Evolutionary conservation across 345 rosid genomes (phyloP).

Genomic region (Linum tenue): DNA sequence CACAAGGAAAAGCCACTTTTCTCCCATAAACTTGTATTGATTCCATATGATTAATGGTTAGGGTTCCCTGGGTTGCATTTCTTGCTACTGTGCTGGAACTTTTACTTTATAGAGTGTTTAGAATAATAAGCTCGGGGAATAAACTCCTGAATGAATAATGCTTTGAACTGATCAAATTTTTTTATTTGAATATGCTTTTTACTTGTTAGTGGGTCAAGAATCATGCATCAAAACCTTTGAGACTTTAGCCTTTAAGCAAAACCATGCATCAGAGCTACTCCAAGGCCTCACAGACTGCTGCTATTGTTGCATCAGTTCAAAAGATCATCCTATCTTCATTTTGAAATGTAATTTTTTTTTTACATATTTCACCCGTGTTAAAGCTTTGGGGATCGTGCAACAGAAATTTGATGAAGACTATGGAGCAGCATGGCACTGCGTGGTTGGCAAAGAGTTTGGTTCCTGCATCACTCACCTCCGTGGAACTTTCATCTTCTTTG

Average conservation of each 20-base stretch:
- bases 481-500: slow-evolving; percentile 42
- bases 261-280: too few species aligned
- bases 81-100: not conserved
- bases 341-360: not conserved
- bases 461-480: slow-evolving; percentile 40
- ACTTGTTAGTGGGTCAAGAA: slow-evolving; percentile 1
- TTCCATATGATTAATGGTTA: not conserved
- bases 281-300: not conserved
- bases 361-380: too few species aligned
- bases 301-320: not conserved
- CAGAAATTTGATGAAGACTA: slow-evolving; percentile 44
- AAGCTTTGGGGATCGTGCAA: not conserved
- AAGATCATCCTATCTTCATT: too few species aligned
- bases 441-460: slow-evolving; percentile 42
- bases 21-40: too few species aligned
- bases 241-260: too few species aligned
- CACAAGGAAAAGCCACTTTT: too few species aligned
- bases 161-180: not conserved
- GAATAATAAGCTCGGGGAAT: slow-evolving; percentile 12
- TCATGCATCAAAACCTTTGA: not conserved
- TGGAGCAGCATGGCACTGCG: slow-evolving; percentile 44
- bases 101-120: not conserved
- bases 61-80: not conserved
- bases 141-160: slow-evolving; percentile 8
- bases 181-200: slow-evolving; percentile 7